Evolutionary conservation across 306 rosid species (phyloP).

Genomic region (Sicyos edulis): DNA sequence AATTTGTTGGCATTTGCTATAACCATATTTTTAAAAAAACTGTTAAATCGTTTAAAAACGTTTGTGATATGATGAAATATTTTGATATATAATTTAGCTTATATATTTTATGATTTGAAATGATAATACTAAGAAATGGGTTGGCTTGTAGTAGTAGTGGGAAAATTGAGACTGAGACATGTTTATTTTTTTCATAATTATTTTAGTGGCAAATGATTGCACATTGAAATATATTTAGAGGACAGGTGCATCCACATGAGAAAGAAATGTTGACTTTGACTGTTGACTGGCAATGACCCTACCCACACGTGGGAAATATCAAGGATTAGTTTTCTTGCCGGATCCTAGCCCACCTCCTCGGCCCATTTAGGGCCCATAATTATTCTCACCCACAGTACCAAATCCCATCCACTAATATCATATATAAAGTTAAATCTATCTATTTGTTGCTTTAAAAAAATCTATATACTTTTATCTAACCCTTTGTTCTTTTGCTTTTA

Average conservation of each 20-base stretch:
- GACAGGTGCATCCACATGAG: slow-evolving; percentile 41
- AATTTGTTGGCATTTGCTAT: too few species aligned
- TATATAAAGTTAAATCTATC: not conserved
- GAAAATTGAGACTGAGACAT: not conserved
- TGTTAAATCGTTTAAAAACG: too few species aligned
- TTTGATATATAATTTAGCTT: too few species aligned
- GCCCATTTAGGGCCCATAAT: slow-evolving; percentile 29
- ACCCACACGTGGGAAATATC: slow-evolving; percentile 51
- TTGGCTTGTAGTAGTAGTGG: not conserved
- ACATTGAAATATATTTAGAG: not conserved
- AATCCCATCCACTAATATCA: not conserved
- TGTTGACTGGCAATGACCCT: slow-evolving; percentile 16
- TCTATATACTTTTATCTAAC: too few species aligned
- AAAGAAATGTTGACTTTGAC: slow-evolving; percentile 21
- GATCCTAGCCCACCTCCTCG: slow-evolving; percentile 6
- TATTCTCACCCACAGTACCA: slow-evolving; percentile 23
- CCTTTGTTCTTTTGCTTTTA: too few species aligned
- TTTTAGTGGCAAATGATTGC: not conserved
- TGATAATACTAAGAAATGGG: not conserved
- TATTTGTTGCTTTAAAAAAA: too few species aligned
- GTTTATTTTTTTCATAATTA: not conserved
- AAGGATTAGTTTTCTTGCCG: slow-evolving; percentile 32
- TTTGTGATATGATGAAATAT: too few species aligned
- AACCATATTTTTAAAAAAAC: too few species aligned
- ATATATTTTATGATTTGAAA: not conserved